Evolutionary conservation across 2,329 filamentous ascomycete species (phyloP), one percentile per base, ranked within the genome.

Genomic region (Beauveria sp.): DNA sequence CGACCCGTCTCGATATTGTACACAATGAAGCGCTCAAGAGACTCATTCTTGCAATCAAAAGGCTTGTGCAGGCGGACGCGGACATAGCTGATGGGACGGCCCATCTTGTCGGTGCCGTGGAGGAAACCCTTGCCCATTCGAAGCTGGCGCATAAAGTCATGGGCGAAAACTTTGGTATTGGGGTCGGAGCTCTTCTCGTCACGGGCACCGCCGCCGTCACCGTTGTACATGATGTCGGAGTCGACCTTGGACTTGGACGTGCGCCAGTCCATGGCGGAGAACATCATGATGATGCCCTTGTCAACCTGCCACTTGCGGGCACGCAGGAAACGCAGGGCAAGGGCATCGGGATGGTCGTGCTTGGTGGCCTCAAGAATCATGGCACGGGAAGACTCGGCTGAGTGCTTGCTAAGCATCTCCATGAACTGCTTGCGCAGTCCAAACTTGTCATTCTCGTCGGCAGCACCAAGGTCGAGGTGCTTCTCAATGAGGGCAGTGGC

Each of bases 381-480:
- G 40, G 48, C 22, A 41, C 51, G 55, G 20, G 54, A 37, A 56
- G 46, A 63, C 5, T 59, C 82, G 16, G 65, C 58, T 3, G 64
- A 53, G 28, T 61, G 54, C 40, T 61, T 54, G 53, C 51, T 55
- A 7, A 65, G 56, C 55, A 61, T 54, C 28, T 62, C 59, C 51
- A 59, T 55, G 50, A 62, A 62, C 80, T 70, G 85, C 53, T 61
- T 61, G 37, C 59, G 59, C 20, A 61, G 83, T 46, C 85, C 85
- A 69, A 86, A 85, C 72, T 89, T 89, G 74, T 89, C 86, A 63
- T 89, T 56, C 46, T 61, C 59, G 26, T 56, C 59, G 65, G 73
- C 77, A 51, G 75, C 66, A 4, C 72, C 70, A 2, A 55, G 55
- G n/a, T 48, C 43, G 37, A 61, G 59, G 4, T 53, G 59, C 54